Percentiles rank a stretch among this genome's conserved stretches.
Conservation (phyloP, 2,329 filamentous ascomycete species). For the Pyrenochaeta sp. region DNA sequence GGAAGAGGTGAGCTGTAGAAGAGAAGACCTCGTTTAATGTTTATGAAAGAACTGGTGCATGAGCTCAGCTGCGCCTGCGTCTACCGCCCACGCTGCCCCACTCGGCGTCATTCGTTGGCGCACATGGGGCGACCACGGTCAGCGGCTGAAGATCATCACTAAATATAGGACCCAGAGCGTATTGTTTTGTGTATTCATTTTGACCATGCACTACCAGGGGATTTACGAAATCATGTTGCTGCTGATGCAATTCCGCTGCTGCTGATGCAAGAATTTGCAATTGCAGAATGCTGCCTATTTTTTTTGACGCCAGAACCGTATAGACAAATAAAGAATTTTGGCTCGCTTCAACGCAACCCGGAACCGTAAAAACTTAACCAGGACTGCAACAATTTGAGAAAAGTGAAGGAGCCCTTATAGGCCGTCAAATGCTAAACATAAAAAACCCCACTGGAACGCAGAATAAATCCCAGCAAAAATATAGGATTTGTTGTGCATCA, state of each 20-base stretch:
- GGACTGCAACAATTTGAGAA: too few relatives aligned
- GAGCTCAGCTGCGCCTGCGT: slow-evolving; percentile 28
- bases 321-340: slow-evolving; percentile 16
- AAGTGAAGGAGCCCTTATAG: too few relatives aligned
- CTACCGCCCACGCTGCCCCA: slow-evolving; percentile 39
- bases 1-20: background rate
- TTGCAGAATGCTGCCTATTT: slow-evolving; percentile 9
- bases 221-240: slow-evolving; percentile 3
- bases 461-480: too few relatives aligned
- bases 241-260: slow-evolving; percentile 11
- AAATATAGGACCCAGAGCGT: slow-evolving; percentile 33
- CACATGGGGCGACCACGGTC: slow-evolving; percentile 25
- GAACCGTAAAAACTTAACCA: slow-evolving; percentile 6
- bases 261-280: slow-evolving; percentile 13
- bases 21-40: slow-evolving; percentile 15
- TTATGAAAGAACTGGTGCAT: slow-evolving; percentile 13
- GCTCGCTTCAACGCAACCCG: slow-evolving; percentile 8
- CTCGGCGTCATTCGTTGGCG: slow-evolving; percentile 32
- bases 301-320: slow-evolving; percentile 27
- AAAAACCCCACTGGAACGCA: too few relatives aligned
- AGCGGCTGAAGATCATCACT: slow-evolving; percentile 36
- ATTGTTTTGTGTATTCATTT: slow-evolving; percentile 10
- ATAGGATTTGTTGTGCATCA: too few relatives aligned
- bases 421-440: too few relatives aligned
- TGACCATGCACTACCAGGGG: slow-evolving; percentile 3